phyloP scores from a whole-genome alignment of 1,284 basidiomycete genomes.

The Trametes pubescens region DNA sequence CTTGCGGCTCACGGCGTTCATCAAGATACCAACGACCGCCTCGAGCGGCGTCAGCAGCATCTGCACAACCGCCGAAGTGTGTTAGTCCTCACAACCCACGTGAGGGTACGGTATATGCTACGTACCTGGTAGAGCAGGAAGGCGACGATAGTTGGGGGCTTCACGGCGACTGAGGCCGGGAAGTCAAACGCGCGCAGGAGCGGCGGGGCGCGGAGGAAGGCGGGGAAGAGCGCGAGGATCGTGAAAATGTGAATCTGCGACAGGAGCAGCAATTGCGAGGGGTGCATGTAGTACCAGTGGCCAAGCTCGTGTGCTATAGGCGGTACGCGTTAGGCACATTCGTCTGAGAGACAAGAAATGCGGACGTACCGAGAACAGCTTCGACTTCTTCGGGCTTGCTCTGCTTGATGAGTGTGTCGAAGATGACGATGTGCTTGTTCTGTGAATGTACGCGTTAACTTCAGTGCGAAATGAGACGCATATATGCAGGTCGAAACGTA shows the following conservation, averaged over 20 bases:
- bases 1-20: conserved; percentile 83
- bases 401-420: conserved; percentile 95
- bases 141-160: conserved; percentile 87
- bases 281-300: conserved; percentile 93
- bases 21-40: conserved; percentile 75
- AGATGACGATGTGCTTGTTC: conserved; percentile 96
- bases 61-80: too few relatives aligned
- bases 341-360: conserved; percentile 1
- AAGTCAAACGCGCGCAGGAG: conserved; percentile 92
- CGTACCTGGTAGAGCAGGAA: conserved; percentile 86
- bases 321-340: conserved; percentile 18
- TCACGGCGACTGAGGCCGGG: conserved; percentile 66
- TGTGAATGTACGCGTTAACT: conserved; percentile 31
- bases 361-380: conserved; percentile 71
- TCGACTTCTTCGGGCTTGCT: conserved; percentile 90
- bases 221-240: conserved; percentile 89
- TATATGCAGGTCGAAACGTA: conserved; percentile 44
- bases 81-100: background rate
- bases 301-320: conserved; percentile 89
- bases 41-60: conserved; percentile 88
- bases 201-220: conserved; percentile 89
- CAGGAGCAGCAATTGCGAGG: conserved; percentile 86
- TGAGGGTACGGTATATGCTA: background rate
- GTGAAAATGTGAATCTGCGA: conserved; percentile 89
- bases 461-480: background rate